Evolutionary conservation across 2,329 filamentous ascomycete genomes (phyloP).

Genomic region (Aspergillus niger): DNA sequence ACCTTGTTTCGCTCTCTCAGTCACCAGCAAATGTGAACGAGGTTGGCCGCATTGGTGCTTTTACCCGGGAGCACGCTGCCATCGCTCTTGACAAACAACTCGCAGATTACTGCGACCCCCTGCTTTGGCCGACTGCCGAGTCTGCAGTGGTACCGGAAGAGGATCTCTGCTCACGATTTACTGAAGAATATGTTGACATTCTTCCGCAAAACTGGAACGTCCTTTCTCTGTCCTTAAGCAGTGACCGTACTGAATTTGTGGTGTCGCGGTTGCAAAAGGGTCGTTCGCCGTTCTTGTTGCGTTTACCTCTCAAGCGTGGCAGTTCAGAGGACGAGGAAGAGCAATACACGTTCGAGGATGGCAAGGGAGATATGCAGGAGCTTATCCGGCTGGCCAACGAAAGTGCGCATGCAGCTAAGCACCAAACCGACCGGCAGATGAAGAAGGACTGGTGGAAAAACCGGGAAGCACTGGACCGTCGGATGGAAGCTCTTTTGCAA

Average conservation of each 20-base stretch:
- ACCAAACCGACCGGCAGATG: conserved; percentile 72
- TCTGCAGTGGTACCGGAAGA: conserved; percentile 22
- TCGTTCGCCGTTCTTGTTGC: conserved; percentile 79
- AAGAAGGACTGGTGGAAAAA: conserved; percentile 89
- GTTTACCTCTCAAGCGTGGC: conserved; percentile 80
- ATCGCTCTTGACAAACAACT: conserved; percentile 51
- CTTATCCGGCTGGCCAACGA: conserved; percentile 81
- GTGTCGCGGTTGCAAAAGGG: conserved; percentile 80
- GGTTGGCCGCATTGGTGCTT: conserved; percentile 45
- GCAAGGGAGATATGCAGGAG: conserved; percentile 75
- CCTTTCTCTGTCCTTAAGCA: conserved; percentile 80
- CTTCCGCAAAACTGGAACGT: conserved; percentile 82
- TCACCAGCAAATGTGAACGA: conserved; percentile 44
- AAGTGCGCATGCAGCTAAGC: conserved; percentile 73
- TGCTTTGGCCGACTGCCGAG: conserved; percentile 52
- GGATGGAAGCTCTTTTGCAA: conserved; percentile 74
- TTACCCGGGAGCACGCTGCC: conserved; percentile 40
- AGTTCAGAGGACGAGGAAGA: conserved; percentile 76
- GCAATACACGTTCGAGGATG: conserved; percentile 80
- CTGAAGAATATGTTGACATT: conserved; percentile 79
- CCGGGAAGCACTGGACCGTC: conserved; percentile 74
- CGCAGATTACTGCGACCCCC: conserved; percentile 45
- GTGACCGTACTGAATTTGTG: conserved; percentile 79
- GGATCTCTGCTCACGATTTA: conserved; percentile 64
- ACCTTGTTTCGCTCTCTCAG: conserved; percentile 28